A percentile compares a stretch with the other conserved stretches of the same genome.
These are phyloP conservation scores for Acanthamoeba lenticulata DNA, from an alignment of 208 protist genomes.

Conservation along the genomic window DNA sequence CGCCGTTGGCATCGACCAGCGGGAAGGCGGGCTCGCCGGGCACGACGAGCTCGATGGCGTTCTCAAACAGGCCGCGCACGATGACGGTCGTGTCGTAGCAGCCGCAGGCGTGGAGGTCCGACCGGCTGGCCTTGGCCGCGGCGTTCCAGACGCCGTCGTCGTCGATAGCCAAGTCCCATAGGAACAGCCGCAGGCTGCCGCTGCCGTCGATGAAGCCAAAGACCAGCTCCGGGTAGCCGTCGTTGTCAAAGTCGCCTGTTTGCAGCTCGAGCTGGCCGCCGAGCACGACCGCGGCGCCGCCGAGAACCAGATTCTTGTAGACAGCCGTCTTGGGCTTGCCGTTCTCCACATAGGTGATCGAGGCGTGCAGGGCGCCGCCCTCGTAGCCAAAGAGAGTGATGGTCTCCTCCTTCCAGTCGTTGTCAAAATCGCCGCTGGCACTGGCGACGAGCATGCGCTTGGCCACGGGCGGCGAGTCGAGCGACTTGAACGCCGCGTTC, in stretches of 20 bases:
- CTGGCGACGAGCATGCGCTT: background rate
- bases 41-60: background rate
- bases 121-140: background rate
- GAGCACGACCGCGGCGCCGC: background rate
- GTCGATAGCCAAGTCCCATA: background rate
- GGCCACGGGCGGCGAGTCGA: background rate
- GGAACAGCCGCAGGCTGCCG: background rate
- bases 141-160: background rate
- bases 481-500: background rate
- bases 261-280: background rate
- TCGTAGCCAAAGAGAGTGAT: background rate
- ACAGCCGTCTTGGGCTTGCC: background rate
- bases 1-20: background rate
- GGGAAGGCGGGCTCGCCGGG: background rate
- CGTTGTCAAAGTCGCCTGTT: constrained; percentile 12
- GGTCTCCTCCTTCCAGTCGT: constrained; percentile 6
- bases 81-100: background rate
- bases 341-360: background rate
- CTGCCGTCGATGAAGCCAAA: background rate
- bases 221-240: background rate
- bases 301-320: background rate
- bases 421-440: background rate
- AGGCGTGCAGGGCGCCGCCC: background rate
- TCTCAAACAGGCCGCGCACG: background rate
- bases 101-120: background rate